Base-by-base conservation (phyloP, 768 basidiomycete species). In the Saitozyma podzolica region DNA sequence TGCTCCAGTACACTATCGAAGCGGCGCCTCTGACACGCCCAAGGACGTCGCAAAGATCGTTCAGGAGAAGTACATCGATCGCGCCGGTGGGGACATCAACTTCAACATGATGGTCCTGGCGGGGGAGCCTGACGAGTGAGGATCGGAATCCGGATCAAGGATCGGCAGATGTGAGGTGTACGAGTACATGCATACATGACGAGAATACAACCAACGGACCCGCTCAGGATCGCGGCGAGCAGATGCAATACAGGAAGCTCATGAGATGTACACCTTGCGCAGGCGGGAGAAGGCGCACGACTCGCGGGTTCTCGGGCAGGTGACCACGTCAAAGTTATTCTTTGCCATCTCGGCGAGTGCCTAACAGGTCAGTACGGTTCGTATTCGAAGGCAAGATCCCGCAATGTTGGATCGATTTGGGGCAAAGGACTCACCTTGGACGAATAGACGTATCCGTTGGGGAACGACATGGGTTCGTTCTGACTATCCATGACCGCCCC, bases 401-500 rank as follows among this genome's bases (percentile, higher is more conserved):
- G 29, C 37, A 52, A 17, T 57, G 10, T 29, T 5, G 29, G 29
- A 29, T 5, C 29, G 29, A 5, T 29, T 5, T 29, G 29, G 29
- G 29, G 2, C 9, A 10, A n/a, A 7, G 3, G 17, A 81, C 86
- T 61, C 70, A 90, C 94, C 84, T 93, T 90, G 79, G 86, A 83
- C n/a, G 92, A 94, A 78, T 97, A 97, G 45, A 97, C 94, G 71
- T 88, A 84, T 16, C 95, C 94, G 65, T 91, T 87, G 2, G 92
- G 89, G 69, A 96, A 91, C 11, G 87, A 89, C 87, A 96, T 85
- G 0, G 94, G 92, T 83, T 89, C 87, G 70, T 94, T 94, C 75
- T 92, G 87, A 67, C 87, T 93, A 71, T 96, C 90, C 89, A 98
- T 95, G 59, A 98, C 93, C 77, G 88, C 87, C 29, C 95, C 93